Conservation (phyloP, 805 yeast species). For the Metschnikowia shivogae region DNA sequence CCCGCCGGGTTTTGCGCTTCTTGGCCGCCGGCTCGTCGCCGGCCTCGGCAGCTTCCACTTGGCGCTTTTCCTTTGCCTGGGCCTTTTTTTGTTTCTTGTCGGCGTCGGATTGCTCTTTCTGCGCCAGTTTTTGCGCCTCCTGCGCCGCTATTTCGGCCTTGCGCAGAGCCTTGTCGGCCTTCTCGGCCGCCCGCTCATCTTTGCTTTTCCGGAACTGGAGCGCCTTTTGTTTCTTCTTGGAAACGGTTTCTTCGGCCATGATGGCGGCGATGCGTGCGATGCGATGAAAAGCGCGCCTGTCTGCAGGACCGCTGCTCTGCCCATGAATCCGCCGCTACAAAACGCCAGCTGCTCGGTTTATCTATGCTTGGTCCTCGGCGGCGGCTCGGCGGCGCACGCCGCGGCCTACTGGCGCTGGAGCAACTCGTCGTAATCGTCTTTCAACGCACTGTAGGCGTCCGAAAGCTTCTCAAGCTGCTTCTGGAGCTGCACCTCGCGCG, state of each 20-base stretch:
- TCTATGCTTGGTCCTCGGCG: no score
- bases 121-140: slow-evolving; percentile 15
- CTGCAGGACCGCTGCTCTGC: background rate
- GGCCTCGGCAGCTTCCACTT: slow-evolving; percentile 7
- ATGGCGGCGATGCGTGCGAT: background rate
- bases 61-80: slow-evolving; percentile 1
- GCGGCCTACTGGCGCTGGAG: slow-evolving; percentile 15
- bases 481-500: slow-evolving; percentile 29
- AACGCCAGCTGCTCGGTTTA: no score
- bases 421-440: slow-evolving; percentile 57
- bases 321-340: no score
- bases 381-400: no score
- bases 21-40: slow-evolving; percentile 42
- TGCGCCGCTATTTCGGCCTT: slow-evolving; percentile 25
- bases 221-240: slow-evolving; percentile 66
- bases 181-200: slow-evolving; percentile 36
- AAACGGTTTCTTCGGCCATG: slow-evolving; percentile 39
- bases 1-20: slow-evolving; percentile 73
- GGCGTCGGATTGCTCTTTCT: slow-evolving; percentile 11
- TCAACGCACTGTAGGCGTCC: slow-evolving; percentile 55
- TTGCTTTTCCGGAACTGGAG: slow-evolving; percentile 49
- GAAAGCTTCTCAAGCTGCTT: slow-evolving; percentile 48
- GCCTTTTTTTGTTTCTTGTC: slow-evolving; percentile 2
- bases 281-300: background rate
- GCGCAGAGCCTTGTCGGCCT: slow-evolving; percentile 29